Conservation (phyloP, 2,329 filamentous ascomycete species). For the Erysiphe pulchra region DNA sequence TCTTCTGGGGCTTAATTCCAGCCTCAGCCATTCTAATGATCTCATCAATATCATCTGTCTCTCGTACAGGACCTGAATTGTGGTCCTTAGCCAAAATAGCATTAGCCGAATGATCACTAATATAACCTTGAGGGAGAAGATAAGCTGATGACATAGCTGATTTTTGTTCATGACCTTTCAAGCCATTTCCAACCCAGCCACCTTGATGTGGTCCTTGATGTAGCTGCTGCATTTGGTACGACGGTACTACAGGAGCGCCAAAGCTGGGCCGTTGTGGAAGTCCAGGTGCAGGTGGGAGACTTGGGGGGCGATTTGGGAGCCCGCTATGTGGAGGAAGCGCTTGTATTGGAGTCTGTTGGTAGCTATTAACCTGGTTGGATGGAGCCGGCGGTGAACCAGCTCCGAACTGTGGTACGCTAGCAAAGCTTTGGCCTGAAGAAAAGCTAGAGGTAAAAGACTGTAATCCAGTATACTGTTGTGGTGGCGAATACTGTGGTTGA, state of each 20-base stretch:
- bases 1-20: slow-evolving; percentile 25
- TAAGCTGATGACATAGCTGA: slow-evolving; percentile 16
- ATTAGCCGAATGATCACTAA: slow-evolving; percentile 14
- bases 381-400: slow-evolving; percentile 15
- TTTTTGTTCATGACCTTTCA: slow-evolving; percentile 15
- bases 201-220: slow-evolving; percentile 21
- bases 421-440: slow-evolving; percentile 4
- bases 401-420: slow-evolving; percentile 14
- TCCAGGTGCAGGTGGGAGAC: slow-evolving; percentile 26
- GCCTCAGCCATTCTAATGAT: slow-evolving; percentile 38
- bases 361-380: slow-evolving; percentile 16
- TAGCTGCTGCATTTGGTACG: slow-evolving; percentile 25
- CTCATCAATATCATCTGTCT: slow-evolving; percentile 36
- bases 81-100: slow-evolving; percentile 23
- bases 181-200: slow-evolving; percentile 15
- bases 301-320: slow-evolving; percentile 24
- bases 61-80: slow-evolving; percentile 18
- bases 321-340: slow-evolving; percentile 16
- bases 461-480: slow-evolving; percentile 12
- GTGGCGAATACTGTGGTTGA: slow-evolving; percentile 13
- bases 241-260: slow-evolving; percentile 22
- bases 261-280: slow-evolving; percentile 35
- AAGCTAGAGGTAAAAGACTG: slow-evolving; percentile 11
- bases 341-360: slow-evolving; percentile 17
- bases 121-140: slow-evolving; percentile 13